Evolutionary conservation across 208 protist genomes (phyloP).

Genomic region (Trypanosoma melophagium): DNA sequence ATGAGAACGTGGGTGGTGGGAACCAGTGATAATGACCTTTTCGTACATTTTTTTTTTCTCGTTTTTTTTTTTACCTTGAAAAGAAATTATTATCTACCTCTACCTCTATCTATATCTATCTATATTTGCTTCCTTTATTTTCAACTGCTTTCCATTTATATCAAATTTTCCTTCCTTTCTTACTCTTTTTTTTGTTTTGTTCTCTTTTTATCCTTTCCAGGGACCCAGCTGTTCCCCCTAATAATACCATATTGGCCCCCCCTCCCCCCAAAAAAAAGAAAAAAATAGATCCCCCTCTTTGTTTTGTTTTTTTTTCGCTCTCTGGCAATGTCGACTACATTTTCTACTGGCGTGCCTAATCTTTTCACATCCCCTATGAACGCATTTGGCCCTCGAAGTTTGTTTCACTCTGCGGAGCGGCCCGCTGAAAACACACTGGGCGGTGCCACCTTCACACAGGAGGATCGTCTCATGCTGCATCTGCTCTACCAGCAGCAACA

Average conservation of each 20-base stretch:
- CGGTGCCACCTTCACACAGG: slow-evolving; percentile 41
- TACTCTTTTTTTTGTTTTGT: slow-evolving; percentile 9
- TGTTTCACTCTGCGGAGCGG: slow-evolving; percentile 24
- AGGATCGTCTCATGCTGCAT: slow-evolving; percentile 77
- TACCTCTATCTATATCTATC: too few relatives aligned
- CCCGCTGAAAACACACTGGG: slow-evolving; percentile 1
- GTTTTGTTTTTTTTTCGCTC: slow-evolving; percentile 16
- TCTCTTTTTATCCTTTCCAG: neutral
- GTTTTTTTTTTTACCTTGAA: too few relatives aligned
- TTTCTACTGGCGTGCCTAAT: slow-evolving; percentile 19
- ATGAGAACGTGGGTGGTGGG: neutral
- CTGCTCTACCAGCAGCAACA: slow-evolving; percentile 85
- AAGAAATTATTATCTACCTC: too few relatives aligned
- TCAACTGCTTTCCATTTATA: too few relatives aligned
- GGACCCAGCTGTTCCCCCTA: neutral
- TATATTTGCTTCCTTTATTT: too few relatives aligned
- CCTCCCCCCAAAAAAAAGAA: too few relatives aligned
- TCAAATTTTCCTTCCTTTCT: neutral
- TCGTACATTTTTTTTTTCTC: too few relatives aligned
- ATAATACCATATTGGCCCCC: neutral
- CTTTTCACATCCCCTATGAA: slow-evolving; percentile 28
- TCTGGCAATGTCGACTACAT: slow-evolving; percentile 22
- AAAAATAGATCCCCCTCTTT: slow-evolving; percentile 1
- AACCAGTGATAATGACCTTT: too few relatives aligned
- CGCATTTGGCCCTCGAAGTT: slow-evolving; percentile 19